A percentile compares a stretch with the other conserved stretches of the same genome.
Conservation (phyloP, 805 yeast genomes). For the Cyberlindnera bimundalis region DNA sequence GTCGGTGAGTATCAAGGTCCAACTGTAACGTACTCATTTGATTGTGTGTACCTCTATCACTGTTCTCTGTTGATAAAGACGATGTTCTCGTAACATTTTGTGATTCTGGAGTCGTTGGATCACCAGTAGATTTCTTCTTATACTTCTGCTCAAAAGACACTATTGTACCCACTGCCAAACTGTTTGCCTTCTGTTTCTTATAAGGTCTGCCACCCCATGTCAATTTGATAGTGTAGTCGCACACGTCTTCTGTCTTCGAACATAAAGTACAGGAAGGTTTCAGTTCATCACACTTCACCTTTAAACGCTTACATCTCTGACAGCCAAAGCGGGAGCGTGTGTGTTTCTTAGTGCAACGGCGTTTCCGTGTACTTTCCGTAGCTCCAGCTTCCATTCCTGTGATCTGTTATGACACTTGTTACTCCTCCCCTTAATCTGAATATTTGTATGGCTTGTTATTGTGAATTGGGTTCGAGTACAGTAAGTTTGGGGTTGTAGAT, state of each 20-base stretch:
- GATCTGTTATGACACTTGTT: no score
- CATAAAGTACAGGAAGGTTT: conserved; percentile 65
- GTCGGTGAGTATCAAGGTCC: no score
- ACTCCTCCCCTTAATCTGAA: no score
- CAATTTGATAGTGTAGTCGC: conserved; percentile 62
- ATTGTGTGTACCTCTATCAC: no score
- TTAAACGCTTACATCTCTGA: conserved; percentile 54
- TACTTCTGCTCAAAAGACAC: conserved; percentile 16
- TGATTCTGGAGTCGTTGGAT: no score
- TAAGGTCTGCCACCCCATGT: conserved; percentile 77
- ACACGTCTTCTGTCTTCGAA: conserved; percentile 37
- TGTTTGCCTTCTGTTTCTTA: conserved; percentile 36
- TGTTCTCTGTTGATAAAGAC: neutral
- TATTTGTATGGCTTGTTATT: no score
- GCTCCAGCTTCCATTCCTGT: neutral
- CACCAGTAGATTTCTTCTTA: neutral
- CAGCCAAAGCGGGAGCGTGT: conserved; percentile 58
- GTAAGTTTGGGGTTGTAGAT: no score
- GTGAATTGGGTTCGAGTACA: no score
- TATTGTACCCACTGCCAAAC: conserved; percentile 19
- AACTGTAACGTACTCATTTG: no score
- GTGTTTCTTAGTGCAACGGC: conserved; percentile 18
- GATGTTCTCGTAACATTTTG: neutral
- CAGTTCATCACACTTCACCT: conserved; percentile 65
- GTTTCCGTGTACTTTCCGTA: neutral